Evolutionary conservation across 2,329 filamentous ascomycete species (phyloP).

Genomic region (Venturia oleaginea): DNA sequence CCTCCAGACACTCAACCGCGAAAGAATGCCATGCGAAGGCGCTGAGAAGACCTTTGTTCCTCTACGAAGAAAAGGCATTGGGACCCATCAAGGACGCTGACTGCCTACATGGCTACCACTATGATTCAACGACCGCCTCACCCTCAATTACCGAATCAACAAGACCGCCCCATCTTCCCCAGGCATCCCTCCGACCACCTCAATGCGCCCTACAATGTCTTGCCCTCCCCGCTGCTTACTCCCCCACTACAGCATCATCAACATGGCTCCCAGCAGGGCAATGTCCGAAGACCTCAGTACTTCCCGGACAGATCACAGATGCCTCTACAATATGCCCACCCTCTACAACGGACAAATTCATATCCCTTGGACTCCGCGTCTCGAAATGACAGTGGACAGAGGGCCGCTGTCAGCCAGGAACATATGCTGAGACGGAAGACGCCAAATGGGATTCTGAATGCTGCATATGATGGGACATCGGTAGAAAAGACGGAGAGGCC

Average conservation of each 20-base stretch:
- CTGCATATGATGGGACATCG: constrained; percentile 80
- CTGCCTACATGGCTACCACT: constrained; percentile 1
- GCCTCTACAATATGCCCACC: constrained; percentile 31
- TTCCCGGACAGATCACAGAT: constrained; percentile 17
- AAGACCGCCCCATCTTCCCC: neutral
- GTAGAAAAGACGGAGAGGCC: constrained; percentile 63
- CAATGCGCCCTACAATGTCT: neutral
- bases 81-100: neutral
- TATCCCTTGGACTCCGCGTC: constrained; percentile 23
- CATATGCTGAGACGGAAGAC: constrained; percentile 85
- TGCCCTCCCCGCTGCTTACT: neutral
- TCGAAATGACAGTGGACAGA: constrained; percentile 17
- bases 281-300: neutral
- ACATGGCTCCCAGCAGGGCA: constrained; percentile 11
- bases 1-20: neutral
- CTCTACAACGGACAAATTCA: constrained; percentile 30
- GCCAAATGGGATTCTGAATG: constrained; percentile 84
- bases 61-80: constrained; percentile 12
- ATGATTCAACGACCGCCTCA: constrained; percentile 7
- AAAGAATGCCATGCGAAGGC: constrained; percentile 12
- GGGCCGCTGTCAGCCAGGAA: constrained; percentile 39
- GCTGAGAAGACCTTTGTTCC: neutral
- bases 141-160: neutral
- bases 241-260: neutral
- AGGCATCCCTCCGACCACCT: constrained; percentile 3